Evolutionary conservation across 2,329 filamentous ascomycete genomes (phyloP), one percentile per base, ranked within the genome.

Genomic region (Zymoseptoria ardabiliae): DNA sequence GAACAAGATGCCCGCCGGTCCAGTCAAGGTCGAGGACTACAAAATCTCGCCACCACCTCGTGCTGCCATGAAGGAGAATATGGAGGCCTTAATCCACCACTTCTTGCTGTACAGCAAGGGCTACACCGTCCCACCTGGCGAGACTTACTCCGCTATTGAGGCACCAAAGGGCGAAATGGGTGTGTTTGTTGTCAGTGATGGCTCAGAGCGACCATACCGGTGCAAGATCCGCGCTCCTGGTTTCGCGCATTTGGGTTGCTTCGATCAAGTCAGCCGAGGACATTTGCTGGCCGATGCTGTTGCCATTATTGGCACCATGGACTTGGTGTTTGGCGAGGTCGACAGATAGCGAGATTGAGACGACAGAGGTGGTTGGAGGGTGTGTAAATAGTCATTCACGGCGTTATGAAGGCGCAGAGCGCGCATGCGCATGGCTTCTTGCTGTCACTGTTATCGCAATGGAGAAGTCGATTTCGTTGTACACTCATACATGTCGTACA

Each of bases 161-260:
- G 94, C 95, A n/a, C 94, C 94, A 62, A 99, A 99, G 87, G 94
- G 94, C 70, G 94, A 99, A 81, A 99, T 99, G 94, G 94, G 89
- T 75, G 94, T 99, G 51, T 99, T 89, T 75, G 79, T 99, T 55
- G 94, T 99, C 71, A 96, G 90, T 73, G 94, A 99, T 73, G 94
- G 94, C 65, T 94, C 87, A 74, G 94, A 99, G 83, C 83, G 94
- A 72, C 94, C 94, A 53, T 99, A 99, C 81, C 85, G 95, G 72
- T 97, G 94, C 79, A 95, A 97, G 81, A 97, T 99, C 70, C 87
- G 94, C 70, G 93, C 95, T 45, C 94, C 94, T 60, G 94, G 94
- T 63, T 99, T 99, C 72, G 94, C 94, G 65, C 95, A 99, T 78
- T 78, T 99, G 76, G 85, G 85, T 71, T 93, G 91, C 66, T 97